A percentile compares a stretch with the other conserved stretches of the same genome.
These are phyloP conservation scores for Biancaea sappan DNA, from an alignment of 306 rosid genomes.

Conservation along the genomic window DNA sequence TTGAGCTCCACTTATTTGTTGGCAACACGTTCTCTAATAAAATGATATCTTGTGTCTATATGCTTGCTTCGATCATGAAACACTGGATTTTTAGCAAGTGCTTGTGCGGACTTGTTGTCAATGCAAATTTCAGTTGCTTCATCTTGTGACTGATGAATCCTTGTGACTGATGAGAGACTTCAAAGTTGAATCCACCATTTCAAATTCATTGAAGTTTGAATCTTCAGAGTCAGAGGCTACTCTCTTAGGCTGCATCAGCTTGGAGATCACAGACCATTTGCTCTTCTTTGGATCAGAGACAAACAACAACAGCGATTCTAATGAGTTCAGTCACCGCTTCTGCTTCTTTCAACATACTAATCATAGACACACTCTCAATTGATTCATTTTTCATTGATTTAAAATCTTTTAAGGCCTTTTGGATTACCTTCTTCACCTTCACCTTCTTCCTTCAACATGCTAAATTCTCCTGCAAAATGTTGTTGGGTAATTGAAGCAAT, in stretches of 20 bases:
- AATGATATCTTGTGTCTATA: no score
- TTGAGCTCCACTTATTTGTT: no score
- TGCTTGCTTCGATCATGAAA: no score
- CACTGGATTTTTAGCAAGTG: no score
- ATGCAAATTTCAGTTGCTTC: no score
- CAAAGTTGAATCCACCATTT: slow-evolving; percentile 34
- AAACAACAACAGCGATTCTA: slow-evolving; percentile 36
- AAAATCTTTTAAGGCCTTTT: slow-evolving; percentile 27
- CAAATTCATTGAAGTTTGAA: slow-evolving; percentile 24
- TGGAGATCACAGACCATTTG: slow-evolving; percentile 39
- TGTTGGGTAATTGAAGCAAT: slow-evolving; percentile 26
- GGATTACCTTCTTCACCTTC: slow-evolving; percentile 33
- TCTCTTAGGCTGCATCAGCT: slow-evolving; percentile 36
- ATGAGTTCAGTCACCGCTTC: slow-evolving; percentile 26
- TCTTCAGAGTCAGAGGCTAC: slow-evolving; percentile 20
- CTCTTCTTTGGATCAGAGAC: slow-evolving; percentile 19
- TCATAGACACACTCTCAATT: neutral
- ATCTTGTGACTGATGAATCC: no score
- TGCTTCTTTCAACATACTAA: slow-evolving; percentile 32
- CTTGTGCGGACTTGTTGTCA: no score
- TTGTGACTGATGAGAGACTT: slow-evolving; percentile 10
- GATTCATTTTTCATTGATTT: slow-evolving; percentile 24
- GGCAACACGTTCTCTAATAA: no score
- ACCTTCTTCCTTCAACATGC: slow-evolving; percentile 23
- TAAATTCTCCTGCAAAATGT: slow-evolving; percentile 5